Conservation (phyloP, 768 basidiomycete genomes). For the Tremella yokohamensis region DNA sequence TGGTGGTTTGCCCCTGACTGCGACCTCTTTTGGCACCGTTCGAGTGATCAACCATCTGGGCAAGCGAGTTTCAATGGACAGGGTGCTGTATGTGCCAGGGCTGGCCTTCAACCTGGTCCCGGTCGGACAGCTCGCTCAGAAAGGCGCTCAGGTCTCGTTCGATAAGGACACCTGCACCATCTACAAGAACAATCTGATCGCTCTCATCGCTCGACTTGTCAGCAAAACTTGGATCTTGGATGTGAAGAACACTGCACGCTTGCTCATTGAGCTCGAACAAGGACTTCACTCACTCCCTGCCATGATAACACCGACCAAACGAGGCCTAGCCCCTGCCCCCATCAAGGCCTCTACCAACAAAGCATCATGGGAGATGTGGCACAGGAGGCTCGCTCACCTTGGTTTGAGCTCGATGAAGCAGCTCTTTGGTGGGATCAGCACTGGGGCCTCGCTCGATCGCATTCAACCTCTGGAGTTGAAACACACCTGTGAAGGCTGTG, state of each 20-base stretch:
- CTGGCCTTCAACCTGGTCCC: conserved; percentile 11
- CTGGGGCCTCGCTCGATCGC: conserved; percentile 5
- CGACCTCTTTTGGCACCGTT: conserved; percentile 2
- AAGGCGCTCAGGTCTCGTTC: conserved; percentile 3
- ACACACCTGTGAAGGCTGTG: conserved; percentile 4
- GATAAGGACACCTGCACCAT: background rate
- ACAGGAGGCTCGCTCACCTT: conserved; percentile 8
- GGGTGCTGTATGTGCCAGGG: conserved; percentile 6
- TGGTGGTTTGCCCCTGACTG: background rate
- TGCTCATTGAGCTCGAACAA: background rate
- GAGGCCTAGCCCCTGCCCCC: background rate
- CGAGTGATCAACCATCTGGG: background rate
- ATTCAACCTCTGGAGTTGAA: background rate
- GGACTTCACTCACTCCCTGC: background rate
- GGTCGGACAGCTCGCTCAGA: background rate
- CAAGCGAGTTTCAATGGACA: background rate
- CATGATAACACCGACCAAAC: background rate
- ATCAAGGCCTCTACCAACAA: conserved; percentile 3
- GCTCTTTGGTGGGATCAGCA: conserved; percentile 7
- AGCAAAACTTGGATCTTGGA: conserved; percentile 3
- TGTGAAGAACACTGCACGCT: background rate
- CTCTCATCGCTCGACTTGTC: background rate
- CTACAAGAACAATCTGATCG: background rate
- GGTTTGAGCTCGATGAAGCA: conserved; percentile 3
- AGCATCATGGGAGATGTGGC: conserved; percentile 9